These are phyloP conservation scores for Scenedesmus sp. DNA, from an alignment of 163 green algal genomes.

Conservation along the genomic window DNA sequence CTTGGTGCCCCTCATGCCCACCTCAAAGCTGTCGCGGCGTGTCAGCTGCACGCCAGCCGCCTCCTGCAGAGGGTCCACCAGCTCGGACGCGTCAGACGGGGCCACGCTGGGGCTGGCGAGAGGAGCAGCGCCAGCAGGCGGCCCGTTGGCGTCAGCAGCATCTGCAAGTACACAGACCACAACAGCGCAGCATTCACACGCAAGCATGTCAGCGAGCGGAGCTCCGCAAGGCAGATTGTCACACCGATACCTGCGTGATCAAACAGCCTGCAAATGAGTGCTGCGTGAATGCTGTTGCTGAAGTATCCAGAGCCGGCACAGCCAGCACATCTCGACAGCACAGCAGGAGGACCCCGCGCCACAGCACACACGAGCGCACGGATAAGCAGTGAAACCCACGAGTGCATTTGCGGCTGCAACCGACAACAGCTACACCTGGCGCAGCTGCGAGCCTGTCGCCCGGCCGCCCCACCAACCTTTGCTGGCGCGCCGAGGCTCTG, in stretches of 20 bases:
- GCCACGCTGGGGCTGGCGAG: not conserved
- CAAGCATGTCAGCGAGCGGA: not conserved
- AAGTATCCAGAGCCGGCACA: no score
- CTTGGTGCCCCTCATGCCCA: not conserved
- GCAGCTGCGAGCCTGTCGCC: not conserved
- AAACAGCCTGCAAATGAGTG: not conserved
- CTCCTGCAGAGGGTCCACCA: constrained; percentile 7
- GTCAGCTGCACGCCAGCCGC: not conserved
- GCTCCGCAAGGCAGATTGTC: not conserved
- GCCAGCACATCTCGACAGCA: no score
- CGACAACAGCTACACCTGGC: no score
- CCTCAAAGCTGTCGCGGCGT: constrained; percentile 54
- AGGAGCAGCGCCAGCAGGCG: not conserved
- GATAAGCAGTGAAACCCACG: no score
- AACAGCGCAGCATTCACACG: not conserved
- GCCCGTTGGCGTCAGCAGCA: constrained; percentile 22
- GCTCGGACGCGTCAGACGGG: constrained; percentile 1
- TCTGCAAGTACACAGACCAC: constrained; percentile 13
- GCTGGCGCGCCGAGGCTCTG: constrained; percentile 21
- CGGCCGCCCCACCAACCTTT: not conserved
- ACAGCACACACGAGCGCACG: no score
- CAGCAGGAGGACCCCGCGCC: no score
- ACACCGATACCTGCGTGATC: not conserved
- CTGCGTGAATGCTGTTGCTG: no score
- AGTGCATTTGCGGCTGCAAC: no score